Base-by-base conservation (phyloP, 352 stramenopile species). In the Globisporangium perplexum region DNA sequence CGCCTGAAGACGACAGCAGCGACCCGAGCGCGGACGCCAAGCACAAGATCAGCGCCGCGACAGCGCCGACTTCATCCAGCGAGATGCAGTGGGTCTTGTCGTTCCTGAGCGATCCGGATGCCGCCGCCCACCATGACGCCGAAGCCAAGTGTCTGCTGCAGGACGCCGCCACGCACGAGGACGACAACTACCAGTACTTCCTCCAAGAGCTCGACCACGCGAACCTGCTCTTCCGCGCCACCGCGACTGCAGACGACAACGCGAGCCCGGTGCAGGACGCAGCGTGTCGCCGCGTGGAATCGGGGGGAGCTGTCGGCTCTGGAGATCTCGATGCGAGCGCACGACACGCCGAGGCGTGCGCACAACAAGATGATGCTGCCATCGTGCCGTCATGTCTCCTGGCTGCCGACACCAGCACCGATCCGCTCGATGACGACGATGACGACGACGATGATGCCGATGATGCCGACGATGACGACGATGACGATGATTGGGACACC, bases 131-230 rank as follows among this genome's bases (percentile, higher is more conserved):
- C 22, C 62, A 69, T 4, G 78, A 89, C 44, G 66, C 56, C 3
- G 76, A 87, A 26, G 74, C 75, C 23, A 89, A 87, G 48, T 68
- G 72, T 51, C 54, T 87, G 46, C 41, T 82, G 20, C 60, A 50
- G n/a, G 66, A 47, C 20, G 31, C 49, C 12, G 68, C 76, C 42
- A 71, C 72, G 41, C 47, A 70, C 23, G 70, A 87, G 3, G 75
- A 89, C 39, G 78, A 89, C 59, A 85, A 87, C 66, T 87, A 84
- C 62, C 76, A 89, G 53, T 72, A 71, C 42, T 89, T 89, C 36
- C 43, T 89, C 15, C 73, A 82, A 41, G 72, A 83, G 33, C 66
- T 87, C 31, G 59, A 68, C 12, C 63, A 86, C 0, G 75, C 72
- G 14, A 85, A 86, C 30, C 45, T 89, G 17, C 42, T 77, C 38